A percentile compares a stretch with the other conserved stretches of the same genome.
These are phyloP conservation scores for Rhypophila decipiens DNA, from an alignment of 495 filamentous ascomycete genomes.

Conservation along the genomic window DNA sequence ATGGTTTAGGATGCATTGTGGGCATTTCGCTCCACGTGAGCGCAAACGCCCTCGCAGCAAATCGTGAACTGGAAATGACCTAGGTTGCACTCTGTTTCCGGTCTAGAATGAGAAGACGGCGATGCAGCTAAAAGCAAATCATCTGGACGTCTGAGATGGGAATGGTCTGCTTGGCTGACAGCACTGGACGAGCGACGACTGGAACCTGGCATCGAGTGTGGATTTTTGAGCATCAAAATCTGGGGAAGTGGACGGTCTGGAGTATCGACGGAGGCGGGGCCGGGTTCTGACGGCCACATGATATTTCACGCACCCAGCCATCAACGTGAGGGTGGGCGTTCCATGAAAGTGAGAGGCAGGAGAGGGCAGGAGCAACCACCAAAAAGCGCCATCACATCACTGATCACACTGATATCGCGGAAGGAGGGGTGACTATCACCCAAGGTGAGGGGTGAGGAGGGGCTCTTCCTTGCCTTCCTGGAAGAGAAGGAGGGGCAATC, in stretches of 20 bases:
- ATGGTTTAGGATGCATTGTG: constrained; percentile 1
- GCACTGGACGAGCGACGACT: too few species aligned
- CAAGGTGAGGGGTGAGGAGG: not conserved
- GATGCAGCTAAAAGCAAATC: too few species aligned
- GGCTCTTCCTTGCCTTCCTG: not conserved
- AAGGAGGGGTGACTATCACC: not conserved
- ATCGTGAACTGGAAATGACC: constrained; percentile 3
- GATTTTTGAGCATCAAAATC: too few species aligned
- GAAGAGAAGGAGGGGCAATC: not conserved
- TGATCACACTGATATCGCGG: not conserved
- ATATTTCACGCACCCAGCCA: not conserved
- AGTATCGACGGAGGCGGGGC: too few species aligned
- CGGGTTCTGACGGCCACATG: constrained; percentile 1
- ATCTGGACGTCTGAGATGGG: not conserved
- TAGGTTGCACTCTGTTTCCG: not conserved
- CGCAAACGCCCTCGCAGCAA: constrained; percentile 10
- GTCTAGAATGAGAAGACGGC: not conserved
- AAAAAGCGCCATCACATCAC: not conserved
- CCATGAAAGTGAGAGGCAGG: not conserved
- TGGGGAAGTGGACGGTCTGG: not conserved
- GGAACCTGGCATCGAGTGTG: too few species aligned
- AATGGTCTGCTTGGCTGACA: not conserved
- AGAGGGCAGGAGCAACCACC: not conserved
- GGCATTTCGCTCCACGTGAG: constrained; percentile 7
- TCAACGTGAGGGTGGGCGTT: not conserved